Base-by-base conservation (phyloP, 1,284 basidiomycete genomes). In the Malassezia obtusa region DNA sequence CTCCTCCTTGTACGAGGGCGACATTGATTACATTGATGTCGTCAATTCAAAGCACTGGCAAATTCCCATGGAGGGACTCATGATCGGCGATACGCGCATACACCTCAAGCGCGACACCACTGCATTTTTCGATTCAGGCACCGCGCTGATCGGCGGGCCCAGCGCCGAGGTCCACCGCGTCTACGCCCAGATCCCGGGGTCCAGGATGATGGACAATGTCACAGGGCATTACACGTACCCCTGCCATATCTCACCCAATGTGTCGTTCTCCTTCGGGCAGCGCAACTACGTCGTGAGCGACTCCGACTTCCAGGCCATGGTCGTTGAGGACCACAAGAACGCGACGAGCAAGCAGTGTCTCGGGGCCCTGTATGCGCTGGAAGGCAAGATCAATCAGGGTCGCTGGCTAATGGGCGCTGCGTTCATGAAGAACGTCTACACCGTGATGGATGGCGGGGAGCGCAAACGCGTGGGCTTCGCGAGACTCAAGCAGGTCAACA, bases 91-190 rank as follows among this genome's bases (percentile, higher is more conserved):
- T 2, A 25, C 50, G 12, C 22, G 43, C 19, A 52, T 62, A 19
- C 40, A 48, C 32, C 50, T 71, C 1, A 19, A 50, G 15, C n/a
- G 41, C 1, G 21, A 57, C 7, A 52, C 38, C 11, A 62, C 57
- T 0, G 61, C 68, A 4, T 62, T 66, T n/a, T 65, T 72, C 39
- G 69, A 72, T 50, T 64, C 69, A 10, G 69, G 68, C 38, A 70
- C 69, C 15, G 64, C 66, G 14, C 49, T 70, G n/a, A 62, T 72
- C 22, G 69, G 66, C 11, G 67, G 64, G 3, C 69, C 69, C 4
- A 52, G 59, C 44, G 49, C 49, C 17, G 57, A 63, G 6, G 48
- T 70, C 14, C 49, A 54, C 6, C 19, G 37, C 22, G 33, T 72
- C 2, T 72, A 72, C 55, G 14, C 44, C n/a, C 33, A 62, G 4